Conservation (phyloP, 2,329 filamentous ascomycete genomes). For the Cryphonectria carpinicola region DNA sequence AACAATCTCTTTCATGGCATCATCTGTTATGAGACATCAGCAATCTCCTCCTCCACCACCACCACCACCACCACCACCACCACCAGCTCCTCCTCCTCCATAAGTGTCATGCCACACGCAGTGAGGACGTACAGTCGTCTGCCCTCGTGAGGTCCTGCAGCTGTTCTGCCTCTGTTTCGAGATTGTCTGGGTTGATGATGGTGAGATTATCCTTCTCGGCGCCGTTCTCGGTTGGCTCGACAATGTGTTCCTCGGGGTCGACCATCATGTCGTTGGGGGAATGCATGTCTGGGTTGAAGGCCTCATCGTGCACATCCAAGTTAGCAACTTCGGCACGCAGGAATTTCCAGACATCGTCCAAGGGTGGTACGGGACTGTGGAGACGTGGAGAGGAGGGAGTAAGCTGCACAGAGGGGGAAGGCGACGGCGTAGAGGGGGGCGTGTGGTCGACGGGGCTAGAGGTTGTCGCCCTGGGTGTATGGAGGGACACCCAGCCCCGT, state of each 20-base stretch:
- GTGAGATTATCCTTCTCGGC: constrained; percentile 56
- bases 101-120: not conserved
- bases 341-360: constrained; percentile 20
- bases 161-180: constrained; percentile 52
- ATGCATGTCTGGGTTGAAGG: constrained; percentile 54
- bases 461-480: constrained; percentile 19
- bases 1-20: constrained; percentile 82
- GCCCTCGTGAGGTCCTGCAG: constrained; percentile 54
- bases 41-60: constrained; percentile 17
- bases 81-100: not conserved
- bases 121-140: constrained; percentile 53
- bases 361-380: constrained; percentile 11
- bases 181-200: constrained; percentile 58
- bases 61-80: too few species aligned
- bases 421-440: constrained; percentile 17
- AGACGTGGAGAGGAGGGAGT: constrained; percentile 16
- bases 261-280: constrained; percentile 62
- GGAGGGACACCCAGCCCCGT: constrained; percentile 17
- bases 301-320: constrained; percentile 43
- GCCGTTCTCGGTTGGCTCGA: constrained; percentile 47
- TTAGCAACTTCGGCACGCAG: constrained; percentile 31
- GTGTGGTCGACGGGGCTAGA: constrained; percentile 41
- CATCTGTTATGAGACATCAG: constrained; percentile 61
- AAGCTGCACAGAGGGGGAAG: constrained; percentile 15
- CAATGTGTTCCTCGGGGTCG: constrained; percentile 59